phyloP scores from a whole-genome alignment of 345 rosid genomes.

The Salix purpurea region DNA sequence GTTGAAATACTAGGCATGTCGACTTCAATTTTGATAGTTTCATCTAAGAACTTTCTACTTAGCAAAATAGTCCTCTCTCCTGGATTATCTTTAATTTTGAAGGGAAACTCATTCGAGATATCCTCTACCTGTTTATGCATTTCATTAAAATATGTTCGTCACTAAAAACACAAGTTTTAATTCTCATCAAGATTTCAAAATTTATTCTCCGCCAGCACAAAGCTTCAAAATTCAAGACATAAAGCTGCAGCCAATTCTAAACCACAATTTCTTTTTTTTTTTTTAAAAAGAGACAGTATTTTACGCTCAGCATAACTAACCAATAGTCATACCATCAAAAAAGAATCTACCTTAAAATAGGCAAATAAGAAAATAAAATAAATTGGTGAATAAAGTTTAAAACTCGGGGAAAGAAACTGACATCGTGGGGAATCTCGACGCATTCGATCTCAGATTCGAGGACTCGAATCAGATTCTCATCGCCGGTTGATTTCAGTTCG shows the following conservation, averaged over 20 bases:
- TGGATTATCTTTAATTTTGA: slow-evolving; percentile 45
- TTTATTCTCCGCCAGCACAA: neutral
- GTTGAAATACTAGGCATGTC: slow-evolving; percentile 27
- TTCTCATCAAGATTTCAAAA: neutral
- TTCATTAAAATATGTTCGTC: neutral
- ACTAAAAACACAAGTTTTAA: neutral
- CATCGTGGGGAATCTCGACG: slow-evolving; percentile 32
- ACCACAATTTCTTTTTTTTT: too few relatives aligned
- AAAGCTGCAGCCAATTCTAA: neutral
- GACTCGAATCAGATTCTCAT: slow-evolving; percentile 37
- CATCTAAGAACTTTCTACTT: slow-evolving; percentile 38
- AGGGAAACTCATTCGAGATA: slow-evolving; percentile 48
- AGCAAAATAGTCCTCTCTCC: slow-evolving; percentile 52
- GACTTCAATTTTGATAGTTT: slow-evolving; percentile 50
- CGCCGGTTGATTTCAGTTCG: slow-evolving; percentile 25
- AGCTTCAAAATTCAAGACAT: neutral
- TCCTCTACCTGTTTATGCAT: slow-evolving; percentile 17
- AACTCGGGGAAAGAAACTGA: neutral
- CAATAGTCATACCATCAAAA: neutral
- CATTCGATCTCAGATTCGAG: slow-evolving; percentile 52
- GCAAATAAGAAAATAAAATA: neutral
- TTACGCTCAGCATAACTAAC: neutral
- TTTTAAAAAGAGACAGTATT: neutral
- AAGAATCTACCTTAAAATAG: neutral
- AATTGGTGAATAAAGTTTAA: neutral